Base-by-base conservation (phyloP, 495 filamentous ascomycete species). In the Tuber melanosporum region DNA sequence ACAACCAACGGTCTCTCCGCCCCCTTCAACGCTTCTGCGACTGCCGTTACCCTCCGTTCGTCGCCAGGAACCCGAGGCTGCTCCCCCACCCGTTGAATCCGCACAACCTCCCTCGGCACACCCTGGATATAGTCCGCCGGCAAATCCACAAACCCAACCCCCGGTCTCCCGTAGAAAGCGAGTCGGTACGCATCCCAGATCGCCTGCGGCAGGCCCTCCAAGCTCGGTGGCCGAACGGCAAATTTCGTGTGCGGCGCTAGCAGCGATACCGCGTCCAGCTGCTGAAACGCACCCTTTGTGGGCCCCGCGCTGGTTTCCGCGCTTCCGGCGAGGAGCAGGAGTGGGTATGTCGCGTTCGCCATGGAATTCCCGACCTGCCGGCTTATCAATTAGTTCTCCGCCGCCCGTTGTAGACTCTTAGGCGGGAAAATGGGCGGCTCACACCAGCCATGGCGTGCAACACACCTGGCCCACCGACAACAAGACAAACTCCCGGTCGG, bases 401-500 rank as follows among this genome's bases (percentile, higher is more conserved):
- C 70, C 78, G 70, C 73, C 70, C 70, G 22, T 36, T 3, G n/a
- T 3, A 36, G 17, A n/a, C 69, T 4, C 45, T 19, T 10, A 36
- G 32, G 39, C 0, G 41, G 73, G 36, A 14, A 70, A 73, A 32
- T 14, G 41, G 22, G n/a, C 22, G 49, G 84, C 86, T 70, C 85
- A 87, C 89, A 49, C 90, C 90, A 57, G 90, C 88, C 80, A 91
- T 84, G 3, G 87, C 88, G 84, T 91, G 90, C 26, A 91, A 82
- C 15, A 91, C 89, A 42, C 89, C 90, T 2, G 90, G 90, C 32
- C 90, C 90, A 52, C 90, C 90, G 12, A 92, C 90, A 15, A 90
- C 89, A 36, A 91, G 84, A 82, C 88, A 91, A 12, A 91, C 87
- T 0, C 89, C 90, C 8, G 89, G 89, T 66, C 81, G 86, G 15